Base-by-base conservation (phyloP, 177 flowering plant species). In the Telopea speciosissima region DNA sequence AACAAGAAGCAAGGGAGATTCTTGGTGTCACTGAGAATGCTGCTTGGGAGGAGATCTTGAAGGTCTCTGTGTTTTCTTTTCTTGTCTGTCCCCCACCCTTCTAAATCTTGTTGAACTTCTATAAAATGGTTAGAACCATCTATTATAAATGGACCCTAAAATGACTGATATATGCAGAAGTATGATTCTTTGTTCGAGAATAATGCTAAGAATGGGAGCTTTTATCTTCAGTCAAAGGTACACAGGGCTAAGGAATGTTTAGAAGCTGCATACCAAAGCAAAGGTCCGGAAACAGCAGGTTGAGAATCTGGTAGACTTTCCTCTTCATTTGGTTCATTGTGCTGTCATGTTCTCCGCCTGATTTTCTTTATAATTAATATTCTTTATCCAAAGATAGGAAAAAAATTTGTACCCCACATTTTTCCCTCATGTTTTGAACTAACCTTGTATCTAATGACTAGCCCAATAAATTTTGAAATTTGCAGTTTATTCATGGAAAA, bases 1-100 rank as follows among this genome's bases (percentile, higher is more conserved):
- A 89, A 72, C 76, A 69, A 72, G 94, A 89, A 73, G 92, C 97
- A 19, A 81, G 91, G 72, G 85, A 87, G 77, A 83, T 90, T 67
- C 82, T 90, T 58, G 96, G 93, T 14, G 85, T 87, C 62, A 69
- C 82, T 10, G 91, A 87, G 79, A 45, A 81, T 13, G 66, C 89
- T 0, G 49, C 89, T 8, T 87, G 91, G 92, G 90, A 88, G 73
- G 93, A 86, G 54, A 73, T 88, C 40, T 31, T 84, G 77, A 52
- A 87, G 88, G 95, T 82, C 14, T n/a, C n/a, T n/a, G 4, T 28
- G 31, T 28, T 4, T 28, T 28, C 31, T 4, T 28, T 28, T 28
- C 31, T 28, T 28, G 2, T n/a, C n/a, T n/a, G n/a, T n/a, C n/a
- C n/a, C n/a, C n/a, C n/a, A n/a, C 31, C 31, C 31, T 31, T 67